Conservation (phyloP, 169 alveolate genomes). For the Plasmodium gonderi region DNA sequence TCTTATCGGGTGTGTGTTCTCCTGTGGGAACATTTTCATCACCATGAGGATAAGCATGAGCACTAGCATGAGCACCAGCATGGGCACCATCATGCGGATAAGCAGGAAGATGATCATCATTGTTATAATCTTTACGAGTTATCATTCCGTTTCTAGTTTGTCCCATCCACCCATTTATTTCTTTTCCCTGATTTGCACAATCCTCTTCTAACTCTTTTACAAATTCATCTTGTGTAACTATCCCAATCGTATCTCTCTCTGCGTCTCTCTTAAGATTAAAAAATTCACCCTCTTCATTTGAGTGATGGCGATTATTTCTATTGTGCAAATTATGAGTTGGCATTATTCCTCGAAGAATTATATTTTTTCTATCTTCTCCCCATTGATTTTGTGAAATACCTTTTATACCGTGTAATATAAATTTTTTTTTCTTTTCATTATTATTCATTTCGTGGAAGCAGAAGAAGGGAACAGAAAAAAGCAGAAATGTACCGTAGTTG, state of each 20-base stretch:
- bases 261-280: not conserved
- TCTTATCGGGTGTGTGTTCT: not conserved
- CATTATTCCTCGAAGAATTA: not conserved
- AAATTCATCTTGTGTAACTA: not conserved
- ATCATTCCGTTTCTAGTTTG: not conserved
- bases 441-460: slow-evolving; percentile 30
- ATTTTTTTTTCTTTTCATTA: slow-evolving; percentile 6
- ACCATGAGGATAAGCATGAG: too few species aligned
- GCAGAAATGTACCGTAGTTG: not conserved
- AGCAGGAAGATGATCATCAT: too few species aligned
- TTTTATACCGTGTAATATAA: not conserved
- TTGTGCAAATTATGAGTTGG: not conserved
- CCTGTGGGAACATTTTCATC: not conserved
- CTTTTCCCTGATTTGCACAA: not conserved
- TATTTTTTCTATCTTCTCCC: not conserved
- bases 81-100: too few species aligned
- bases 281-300: not conserved
- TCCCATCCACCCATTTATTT: not conserved
- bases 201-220: not conserved
- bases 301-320: not conserved
- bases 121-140: too few species aligned
- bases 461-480: not conserved
- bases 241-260: not conserved
- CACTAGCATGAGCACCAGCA: too few species aligned
- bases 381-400: not conserved